Percentiles rank a stretch among this genome's conserved stretches.
Conservation (phyloP, 225 moss, liverwort and hornwort genomes). For the Climacium dendroides region DNA sequence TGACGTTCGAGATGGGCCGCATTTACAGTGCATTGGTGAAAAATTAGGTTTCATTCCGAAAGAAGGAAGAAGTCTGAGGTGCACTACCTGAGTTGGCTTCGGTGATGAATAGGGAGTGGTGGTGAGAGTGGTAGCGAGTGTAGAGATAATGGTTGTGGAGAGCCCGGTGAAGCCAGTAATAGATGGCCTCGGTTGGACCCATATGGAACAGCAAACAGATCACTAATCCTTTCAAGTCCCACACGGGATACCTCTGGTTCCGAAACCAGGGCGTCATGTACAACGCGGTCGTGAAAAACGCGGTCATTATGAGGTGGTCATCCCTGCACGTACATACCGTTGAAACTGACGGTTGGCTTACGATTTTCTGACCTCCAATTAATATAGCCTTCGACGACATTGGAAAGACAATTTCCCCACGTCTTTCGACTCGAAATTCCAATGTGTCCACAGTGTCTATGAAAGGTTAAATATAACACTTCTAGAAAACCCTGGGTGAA, state of each 20-base stretch:
- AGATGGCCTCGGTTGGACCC: constrained; percentile 52
- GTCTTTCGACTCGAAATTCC: background rate
- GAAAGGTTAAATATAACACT: background rate
- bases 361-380: background rate
- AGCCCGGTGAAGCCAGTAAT: constrained; percentile 75
- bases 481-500: background rate
- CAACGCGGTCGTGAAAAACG: background rate
- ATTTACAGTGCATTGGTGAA: background rate
- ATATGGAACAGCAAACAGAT: constrained; percentile 47
- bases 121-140: constrained; percentile 70
- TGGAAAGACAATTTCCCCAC: background rate
- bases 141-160: constrained; percentile 69
- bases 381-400: too few relatives aligned
- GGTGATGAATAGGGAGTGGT: constrained; percentile 60
- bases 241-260: constrained; percentile 8
- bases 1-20: background rate
- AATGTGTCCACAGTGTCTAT: too few relatives aligned
- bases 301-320: constrained; percentile 50
- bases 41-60: background rate
- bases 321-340: constrained; percentile 32
- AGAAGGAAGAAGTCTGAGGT: background rate
- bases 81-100: constrained; percentile 56
- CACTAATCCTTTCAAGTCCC: constrained; percentile 32
- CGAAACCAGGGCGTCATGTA: constrained; percentile 9
- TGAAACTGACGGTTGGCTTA: background rate